Base-by-base conservation (phyloP, 345 rosid genomes). In the Citrus glauca region DNA sequence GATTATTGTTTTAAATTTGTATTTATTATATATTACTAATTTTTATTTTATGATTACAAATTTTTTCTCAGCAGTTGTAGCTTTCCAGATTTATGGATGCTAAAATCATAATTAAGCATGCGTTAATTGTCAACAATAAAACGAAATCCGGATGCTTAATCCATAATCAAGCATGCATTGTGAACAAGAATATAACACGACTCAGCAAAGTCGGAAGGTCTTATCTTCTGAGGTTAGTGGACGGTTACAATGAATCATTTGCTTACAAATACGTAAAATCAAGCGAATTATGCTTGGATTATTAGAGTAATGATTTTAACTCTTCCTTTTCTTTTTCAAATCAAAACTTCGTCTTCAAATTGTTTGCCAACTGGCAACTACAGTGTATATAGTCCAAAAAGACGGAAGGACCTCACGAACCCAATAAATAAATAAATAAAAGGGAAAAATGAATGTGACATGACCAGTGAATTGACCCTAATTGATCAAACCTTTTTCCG, bases 21-120 rank as follows among this genome's bases (percentile, higher is more conserved):
- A 33, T 33, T 33, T 33, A 33, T 0, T 33, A 33, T 0, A 0
- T 0, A 33, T 33, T 33, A 33, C 5, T 33, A 33, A 33, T 0
- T 33, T 33, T 33, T 5, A 33, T 33, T 33, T 33, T 33, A 33
- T 5, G 5, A 33, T 33, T 33, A 33, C 0, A 33, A 33, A 5
- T 33, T 33, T 33, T 33, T 33, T 33, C 6, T 4, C 1, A 33
- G 1, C 6, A 33, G 4, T 33, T 33, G 6, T 33, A 33, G 35
- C 35, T 33, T 4, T 33, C 2, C 27, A 1, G 19, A 60, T 60
- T 60, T 60, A 35, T 32, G 11, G 67, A 30, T 5, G 67, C 37
- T 30, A 30, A 7, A 14, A 16, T 30, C 67, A 63, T 63, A 30
- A 64, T 32, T 35, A 32, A 64, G 38, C 40, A 30, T 64, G 68